Conservation (phyloP, 345 rosid genomes). For the Cardamine occulta region DNA sequence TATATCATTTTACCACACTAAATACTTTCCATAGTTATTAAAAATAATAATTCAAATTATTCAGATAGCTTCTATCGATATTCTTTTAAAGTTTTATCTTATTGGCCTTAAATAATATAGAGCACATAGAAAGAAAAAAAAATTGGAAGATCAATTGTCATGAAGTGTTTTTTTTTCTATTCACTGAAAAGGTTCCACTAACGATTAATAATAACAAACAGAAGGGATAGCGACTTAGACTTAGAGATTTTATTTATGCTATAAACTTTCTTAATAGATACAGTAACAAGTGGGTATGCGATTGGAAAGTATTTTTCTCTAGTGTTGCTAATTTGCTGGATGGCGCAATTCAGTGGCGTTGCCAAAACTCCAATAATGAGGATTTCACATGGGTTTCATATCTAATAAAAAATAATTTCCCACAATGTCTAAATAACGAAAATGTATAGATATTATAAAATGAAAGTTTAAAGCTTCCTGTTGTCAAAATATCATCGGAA, state of each 20-base stretch:
- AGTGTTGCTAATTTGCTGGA: conserved; percentile 37
- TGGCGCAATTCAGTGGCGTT: conserved; percentile 27
- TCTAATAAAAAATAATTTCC: not conserved
- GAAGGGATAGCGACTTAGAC: no score
- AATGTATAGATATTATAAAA: not conserved
- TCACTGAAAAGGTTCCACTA: no score
- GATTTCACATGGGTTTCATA: conserved; percentile 27
- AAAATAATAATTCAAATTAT: no score
- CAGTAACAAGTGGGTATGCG: conserved; percentile 21
- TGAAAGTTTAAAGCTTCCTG: not conserved
- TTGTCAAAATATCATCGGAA: not conserved
- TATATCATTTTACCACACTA: no score
- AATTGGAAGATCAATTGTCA: no score
- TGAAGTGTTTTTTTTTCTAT: no score
- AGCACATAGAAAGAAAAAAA: no score
- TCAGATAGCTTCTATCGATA: no score
- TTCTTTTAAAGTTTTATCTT: no score
- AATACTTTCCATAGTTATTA: no score
- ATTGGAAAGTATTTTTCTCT: conserved; percentile 19
- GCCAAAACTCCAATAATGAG: conserved; percentile 25
- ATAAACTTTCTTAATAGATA: not conserved
- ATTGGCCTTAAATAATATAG: no score
- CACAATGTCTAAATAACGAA: not conserved
- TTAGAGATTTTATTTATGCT: not conserved
- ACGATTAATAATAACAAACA: no score